Evolutionary conservation across 176 grass and related monocot species (phyloP).

Genomic region (Carex pumila): DNA sequence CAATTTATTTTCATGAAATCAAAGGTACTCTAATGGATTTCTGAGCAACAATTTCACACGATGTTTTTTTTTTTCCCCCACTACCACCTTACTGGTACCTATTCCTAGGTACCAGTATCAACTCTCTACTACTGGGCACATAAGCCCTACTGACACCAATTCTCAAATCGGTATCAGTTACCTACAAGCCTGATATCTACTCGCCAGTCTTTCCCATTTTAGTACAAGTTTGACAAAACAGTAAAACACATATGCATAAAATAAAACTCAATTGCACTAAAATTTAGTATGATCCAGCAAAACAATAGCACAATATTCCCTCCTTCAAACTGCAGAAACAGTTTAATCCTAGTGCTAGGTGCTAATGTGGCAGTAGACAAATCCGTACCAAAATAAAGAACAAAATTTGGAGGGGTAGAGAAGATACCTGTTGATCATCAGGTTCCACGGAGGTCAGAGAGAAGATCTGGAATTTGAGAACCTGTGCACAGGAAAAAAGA

Average conservation of each 20-base stretch:
- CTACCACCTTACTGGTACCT: too few relatives aligned
- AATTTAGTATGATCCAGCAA: background rate
- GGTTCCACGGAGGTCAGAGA: slow-evolving; percentile 79
- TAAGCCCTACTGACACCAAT: too few relatives aligned
- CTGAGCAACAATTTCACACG: background rate
- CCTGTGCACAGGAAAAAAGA: background rate
- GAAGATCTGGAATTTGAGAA: slow-evolving; percentile 71
- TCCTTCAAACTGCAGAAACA: background rate
- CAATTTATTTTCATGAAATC: background rate
- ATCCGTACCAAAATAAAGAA: background rate
- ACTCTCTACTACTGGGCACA: too few relatives aligned
- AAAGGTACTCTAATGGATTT: background rate
- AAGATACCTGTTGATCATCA: slow-evolving; percentile 65
- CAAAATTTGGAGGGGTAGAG: background rate
- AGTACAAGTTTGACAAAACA: too few relatives aligned
- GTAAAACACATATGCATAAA: background rate
- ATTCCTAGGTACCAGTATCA: too few relatives aligned
- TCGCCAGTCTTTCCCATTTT: too few relatives aligned
- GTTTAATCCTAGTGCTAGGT: background rate
- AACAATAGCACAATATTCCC: background rate
- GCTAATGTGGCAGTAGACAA: background rate
- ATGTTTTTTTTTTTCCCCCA: background rate
- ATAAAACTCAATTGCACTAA: background rate
- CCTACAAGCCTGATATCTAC: too few relatives aligned
- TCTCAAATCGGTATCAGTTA: too few relatives aligned